Evolutionary conservation across 441 rosid genomes (phyloP), one percentile per base, ranked within the genome.

Genomic region (Populus trichocarpa): DNA sequence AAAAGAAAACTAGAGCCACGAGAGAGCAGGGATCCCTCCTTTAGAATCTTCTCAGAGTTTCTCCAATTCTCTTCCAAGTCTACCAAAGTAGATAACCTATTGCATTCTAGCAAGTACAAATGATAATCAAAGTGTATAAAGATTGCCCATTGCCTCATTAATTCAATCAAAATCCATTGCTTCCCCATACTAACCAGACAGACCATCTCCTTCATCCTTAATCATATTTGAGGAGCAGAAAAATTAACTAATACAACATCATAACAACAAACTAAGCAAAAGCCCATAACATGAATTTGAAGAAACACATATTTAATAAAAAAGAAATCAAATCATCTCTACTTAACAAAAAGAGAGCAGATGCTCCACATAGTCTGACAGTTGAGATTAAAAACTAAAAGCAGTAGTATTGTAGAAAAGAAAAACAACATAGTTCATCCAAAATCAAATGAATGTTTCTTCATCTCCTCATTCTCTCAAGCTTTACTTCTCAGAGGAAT

Each of bases 401-500:
- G 25, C 20, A 70, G 25, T 23, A 35, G 1, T 2, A 40, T 26
- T 35, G 53, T 23, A 3, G 59, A 13, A 40, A 70, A 36, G 35
- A 35, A 70, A 70, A 70, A 33, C 20, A 40, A 12, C 14, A 66
- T 25, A 12, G 18, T 5, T 25, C 69, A 26, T 16, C 35, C 69
- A 5, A 2, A 38, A 38, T 38, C 42, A 28, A 28, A 40, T 8
- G 22, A 70, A 11, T 6, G 30, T 22, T 70, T 70, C 59, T 28
- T 13, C 73, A 69, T 18, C 25, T 69, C 22, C 5, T 22, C 72
- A 13, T 38, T 38, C 59, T 22, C 73, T 22, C 57, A n/a, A 38
- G 32, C 76, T 76, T 53, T 76, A 77, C 79, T 77, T 77, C 30
- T 77, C 79, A 0, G 79, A 77, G 2, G 79, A 77, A 71, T 77